A percentile compares a stretch with the other conserved stretches of the same genome.
Conservation (phyloP, 1,284 basidiomycete genomes). For the Hypsizygus ulmarius region DNA sequence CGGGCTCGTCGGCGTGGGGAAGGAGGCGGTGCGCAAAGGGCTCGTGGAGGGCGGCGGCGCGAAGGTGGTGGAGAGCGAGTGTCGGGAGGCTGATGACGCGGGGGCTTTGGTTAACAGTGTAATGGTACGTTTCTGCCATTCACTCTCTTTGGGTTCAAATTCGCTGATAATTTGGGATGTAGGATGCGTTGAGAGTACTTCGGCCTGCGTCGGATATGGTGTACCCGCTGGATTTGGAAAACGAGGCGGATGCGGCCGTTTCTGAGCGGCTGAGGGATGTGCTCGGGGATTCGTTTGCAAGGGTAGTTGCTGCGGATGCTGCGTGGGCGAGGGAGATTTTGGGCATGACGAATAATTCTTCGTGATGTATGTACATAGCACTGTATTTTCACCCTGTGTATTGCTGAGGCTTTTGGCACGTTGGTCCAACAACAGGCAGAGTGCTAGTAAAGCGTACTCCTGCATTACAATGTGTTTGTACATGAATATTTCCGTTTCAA, state of each 20-base stretch:
- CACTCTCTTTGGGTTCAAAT: background rate
- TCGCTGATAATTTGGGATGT: conserved; percentile 2
- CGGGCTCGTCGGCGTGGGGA: conserved; percentile 79
- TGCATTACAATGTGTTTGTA: no score
- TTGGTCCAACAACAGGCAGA: no score
- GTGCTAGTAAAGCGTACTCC: no score
- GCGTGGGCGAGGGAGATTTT: conserved; percentile 59
- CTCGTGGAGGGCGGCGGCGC: conserved; percentile 76
- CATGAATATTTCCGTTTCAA: no score
- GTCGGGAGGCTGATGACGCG: conserved; percentile 38
- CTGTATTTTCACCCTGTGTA: no score
- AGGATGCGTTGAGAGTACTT: conserved; percentile 62
- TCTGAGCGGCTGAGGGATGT: conserved; percentile 48
- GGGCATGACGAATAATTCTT: conserved; percentile 26
- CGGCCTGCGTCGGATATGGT: conserved; percentile 54
- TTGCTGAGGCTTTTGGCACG: no score
- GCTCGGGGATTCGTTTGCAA: conserved; percentile 62
- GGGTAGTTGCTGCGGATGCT: conserved; percentile 51
- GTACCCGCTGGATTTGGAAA: conserved; percentile 48
- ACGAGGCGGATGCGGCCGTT: conserved; percentile 46
- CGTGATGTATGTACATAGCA: no score
- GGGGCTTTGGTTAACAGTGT: conserved; percentile 51
- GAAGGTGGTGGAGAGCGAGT: conserved; percentile 66
- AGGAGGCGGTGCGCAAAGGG: conserved; percentile 78
- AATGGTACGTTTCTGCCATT: conserved; percentile 43